Evolutionary conservation across 352 stramenopile species (phyloP), one percentile per base, ranked within the genome.

Genomic region (Thalassiosira ordinaria): DNA sequence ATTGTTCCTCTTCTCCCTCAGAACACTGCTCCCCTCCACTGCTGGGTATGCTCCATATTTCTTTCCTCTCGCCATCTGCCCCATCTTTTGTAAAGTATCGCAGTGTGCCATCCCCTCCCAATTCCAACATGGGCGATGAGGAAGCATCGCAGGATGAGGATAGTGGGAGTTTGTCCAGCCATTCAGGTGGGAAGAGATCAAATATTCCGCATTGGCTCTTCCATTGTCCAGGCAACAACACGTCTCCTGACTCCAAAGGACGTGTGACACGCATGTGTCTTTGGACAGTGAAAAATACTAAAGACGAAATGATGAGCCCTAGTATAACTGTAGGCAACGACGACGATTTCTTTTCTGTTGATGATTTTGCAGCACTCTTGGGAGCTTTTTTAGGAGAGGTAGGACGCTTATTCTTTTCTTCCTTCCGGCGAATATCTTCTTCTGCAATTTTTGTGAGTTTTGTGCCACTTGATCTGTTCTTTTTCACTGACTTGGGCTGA

Each of bases 181-280:
- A 72, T 52, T 82, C 46, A 22, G 6, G 2, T 1, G 79, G 79
- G 18, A 87, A 53, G 2, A 84, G 5, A 11, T 84, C 75, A 26
- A 68, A 87, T 47, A 84, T 69, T 18, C 79, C 79, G 66, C 79
- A 87, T 61, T 72, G 56, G 66, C 79, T 84, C 47, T 72, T 87
- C 79, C 79, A 87, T 62, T 87, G 20, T 64, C 79, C 79, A 0
- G 64, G 67, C 29, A 77, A 35, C 9, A 87, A 68, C 16, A 76
- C 27, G 39, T 69, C 44, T 8, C 74, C 68, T 22, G 53, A 72
- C 64, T 72, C 37, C 47, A 87, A 64, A 24, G 56, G 69, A 39
- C 56, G 13, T 4, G 71, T 79, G 16, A 79, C 46, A 39, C 52
- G 29, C 24, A 72, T n/a, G 55, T 86, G 78, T 14, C 41, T 39